Conservation (phyloP, 208 protist genomes). For the Trypanosoma cruzi region DNA sequence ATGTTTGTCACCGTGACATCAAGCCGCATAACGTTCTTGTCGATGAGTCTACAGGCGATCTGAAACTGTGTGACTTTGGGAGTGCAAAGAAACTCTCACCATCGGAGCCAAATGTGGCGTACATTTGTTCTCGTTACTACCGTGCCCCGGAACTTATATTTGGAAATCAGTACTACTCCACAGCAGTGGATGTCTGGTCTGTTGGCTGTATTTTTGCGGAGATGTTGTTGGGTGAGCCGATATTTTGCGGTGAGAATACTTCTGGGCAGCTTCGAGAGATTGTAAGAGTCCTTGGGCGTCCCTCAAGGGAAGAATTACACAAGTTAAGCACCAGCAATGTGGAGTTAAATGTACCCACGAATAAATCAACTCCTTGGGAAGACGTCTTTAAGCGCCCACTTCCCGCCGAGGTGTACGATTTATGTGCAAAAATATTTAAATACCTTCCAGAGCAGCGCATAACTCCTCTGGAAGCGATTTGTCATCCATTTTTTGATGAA, state of each 20-base stretch:
- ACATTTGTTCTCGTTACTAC: constrained; percentile 99
- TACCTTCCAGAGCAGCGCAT: constrained; percentile 94
- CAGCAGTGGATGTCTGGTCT: constrained; percentile 99
- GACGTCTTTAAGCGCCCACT: constrained; percentile 59
- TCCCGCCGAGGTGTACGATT: constrained; percentile 88
- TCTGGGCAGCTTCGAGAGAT: constrained; percentile 98
- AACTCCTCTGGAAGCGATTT: constrained; percentile 88
- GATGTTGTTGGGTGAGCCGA: constrained; percentile 99
- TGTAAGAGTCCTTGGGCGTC: constrained; percentile 96
- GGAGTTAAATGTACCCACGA: constrained; percentile 55
- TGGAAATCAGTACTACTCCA: constrained; percentile 99
- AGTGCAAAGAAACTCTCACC: constrained; percentile 99
- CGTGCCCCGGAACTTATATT: constrained; percentile 99
- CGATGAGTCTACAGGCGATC: constrained; percentile 94
- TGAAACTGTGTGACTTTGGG: constrained; percentile 98
- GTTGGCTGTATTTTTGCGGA: constrained; percentile 99
- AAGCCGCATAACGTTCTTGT: constrained; percentile 99
- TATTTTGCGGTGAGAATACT: constrained; percentile 99
- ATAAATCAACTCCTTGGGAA: constrained; percentile 54
- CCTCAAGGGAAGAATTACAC: constrained; percentile 68
- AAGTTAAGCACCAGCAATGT: constrained; percentile 64
- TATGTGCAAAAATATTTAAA: constrained; percentile 93
- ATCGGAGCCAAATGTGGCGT: constrained; percentile 98
- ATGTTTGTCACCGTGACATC: constrained; percentile 97
- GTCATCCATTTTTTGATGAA: constrained; percentile 99